Conservation (phyloP, 345 rosid species). For the Salix dunnii region DNA sequence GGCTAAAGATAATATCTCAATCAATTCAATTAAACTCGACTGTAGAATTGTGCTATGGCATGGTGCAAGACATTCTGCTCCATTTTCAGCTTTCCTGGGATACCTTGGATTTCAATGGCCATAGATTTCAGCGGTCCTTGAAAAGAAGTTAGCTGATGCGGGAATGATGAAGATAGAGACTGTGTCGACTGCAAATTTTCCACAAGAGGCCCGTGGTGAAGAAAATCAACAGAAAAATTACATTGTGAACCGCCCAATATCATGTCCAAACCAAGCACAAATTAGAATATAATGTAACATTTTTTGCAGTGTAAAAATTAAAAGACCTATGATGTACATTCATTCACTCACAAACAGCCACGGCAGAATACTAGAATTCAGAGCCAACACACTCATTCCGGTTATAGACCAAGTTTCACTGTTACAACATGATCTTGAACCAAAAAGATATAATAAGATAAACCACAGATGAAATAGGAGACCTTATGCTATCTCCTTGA, state of each 20-base stretch:
- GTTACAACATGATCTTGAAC: conserved; percentile 28
- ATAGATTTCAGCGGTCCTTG: neutral
- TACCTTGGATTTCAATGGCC: too few species aligned
- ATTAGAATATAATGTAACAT: conserved; percentile 8
- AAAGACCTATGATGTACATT: conserved; percentile 53
- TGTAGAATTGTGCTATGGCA: too few species aligned
- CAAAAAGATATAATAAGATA: conserved; percentile 5
- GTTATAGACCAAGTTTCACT: conserved; percentile 20
- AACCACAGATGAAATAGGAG: conserved; percentile 7
- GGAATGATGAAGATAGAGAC: neutral
- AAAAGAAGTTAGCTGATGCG: neutral
- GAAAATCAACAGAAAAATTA: neutral
- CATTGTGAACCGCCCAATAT: neutral
- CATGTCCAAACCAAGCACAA: conserved; percentile 12
- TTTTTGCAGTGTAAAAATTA: conserved; percentile 19
- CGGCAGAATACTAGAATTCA: conserved; percentile 18
- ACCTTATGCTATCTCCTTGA: conserved; percentile 12
- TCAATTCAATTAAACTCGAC: too few species aligned
- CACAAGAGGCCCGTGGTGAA: neutral
- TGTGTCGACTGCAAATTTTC: neutral
- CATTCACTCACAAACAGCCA: conserved; percentile 39
- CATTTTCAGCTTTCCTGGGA: too few species aligned
- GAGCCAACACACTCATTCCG: conserved; percentile 18
- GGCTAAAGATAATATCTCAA: too few species aligned
- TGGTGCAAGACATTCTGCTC: too few species aligned